Evolutionary conservation across 441 rosid species (phyloP).

Genomic region (Populus hybrid): DNA sequence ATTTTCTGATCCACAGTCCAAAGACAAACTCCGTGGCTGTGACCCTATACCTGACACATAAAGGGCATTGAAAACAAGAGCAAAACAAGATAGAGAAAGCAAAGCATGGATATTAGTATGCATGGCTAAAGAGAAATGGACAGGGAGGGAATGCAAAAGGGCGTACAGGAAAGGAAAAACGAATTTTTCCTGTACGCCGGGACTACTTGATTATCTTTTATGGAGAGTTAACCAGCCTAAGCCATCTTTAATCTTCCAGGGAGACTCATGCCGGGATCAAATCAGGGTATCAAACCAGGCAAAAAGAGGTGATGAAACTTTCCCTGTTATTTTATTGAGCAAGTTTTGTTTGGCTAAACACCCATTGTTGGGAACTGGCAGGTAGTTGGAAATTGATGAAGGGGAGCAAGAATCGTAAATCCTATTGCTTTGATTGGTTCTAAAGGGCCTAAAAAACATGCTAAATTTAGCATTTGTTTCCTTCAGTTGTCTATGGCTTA

Average conservation of each 20-base stretch:
- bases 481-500: neutral
- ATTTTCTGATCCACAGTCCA: slow-evolving; percentile 45
- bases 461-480: slow-evolving; percentile 28
- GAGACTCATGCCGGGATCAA: slow-evolving; percentile 40
- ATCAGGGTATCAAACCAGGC: slow-evolving; percentile 40
- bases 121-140: slow-evolving; percentile 30
- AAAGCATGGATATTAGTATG: slow-evolving; percentile 11
- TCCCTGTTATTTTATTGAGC: slow-evolving; percentile 19
- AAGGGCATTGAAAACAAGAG: slow-evolving; percentile 19
- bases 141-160: slow-evolving; percentile 6
- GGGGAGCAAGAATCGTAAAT: slow-evolving; percentile 30
- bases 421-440: slow-evolving; percentile 24
- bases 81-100: slow-evolving; percentile 26
- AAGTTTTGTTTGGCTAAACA: neutral
- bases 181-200: slow-evolving; percentile 41
- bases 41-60: slow-evolving; percentile 6
- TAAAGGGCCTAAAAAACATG: neutral
- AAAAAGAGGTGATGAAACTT: slow-evolving; percentile 23
- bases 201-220: slow-evolving; percentile 6
- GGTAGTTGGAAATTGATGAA: slow-evolving; percentile 42
- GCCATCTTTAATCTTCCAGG: slow-evolving; percentile 22
- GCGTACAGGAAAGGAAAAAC: slow-evolving; percentile 40
- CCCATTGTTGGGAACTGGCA: slow-evolving; percentile 23
- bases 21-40: slow-evolving; percentile 15
- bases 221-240: slow-evolving; percentile 14